Evolutionary conservation across 352 stramenopile genomes (phyloP), one percentile per base, ranked within the genome.

Genomic region (Phytophthora pseudosyringae): DNA sequence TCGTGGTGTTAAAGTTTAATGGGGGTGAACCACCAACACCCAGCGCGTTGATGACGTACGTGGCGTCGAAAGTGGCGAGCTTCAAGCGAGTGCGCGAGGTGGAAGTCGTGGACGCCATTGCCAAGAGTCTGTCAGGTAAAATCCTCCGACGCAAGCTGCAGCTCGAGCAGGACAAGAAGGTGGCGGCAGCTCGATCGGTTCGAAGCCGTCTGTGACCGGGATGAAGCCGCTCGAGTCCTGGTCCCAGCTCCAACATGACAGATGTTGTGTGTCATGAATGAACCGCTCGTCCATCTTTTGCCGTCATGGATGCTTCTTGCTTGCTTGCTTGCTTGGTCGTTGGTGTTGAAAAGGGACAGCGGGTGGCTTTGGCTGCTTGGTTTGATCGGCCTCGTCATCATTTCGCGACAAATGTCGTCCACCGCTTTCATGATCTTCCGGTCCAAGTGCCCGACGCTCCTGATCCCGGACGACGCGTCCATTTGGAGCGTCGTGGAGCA

Each of bases 41-140:
- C 9, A 28, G 66, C 9, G 47, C 52, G 25, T 31, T 86, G 29
- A 80, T 85, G 55, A 58, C 83, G 9, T 97, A 77, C 69, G 91
- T 98, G 3, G 86, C 85, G 39, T 74, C 77, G n/a, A 78, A 81
- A 60, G 90, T 98, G 28, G 80, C 88, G 16, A 70, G 75, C 0
- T 91, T 90, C 75, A 98, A 98, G 69, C 76, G 86, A 33, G 57
- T 98, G 5, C 76, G 86, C 47, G 83, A 87, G 15, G 81, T 98
- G 31, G 64, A 91, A 8, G 98, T 98, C 71, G 71, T 88, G 8
- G 80, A 94, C 44, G 64, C 53, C 35, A 96, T 98, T 54, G 92
- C 94, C 3, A 97, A 97, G 64, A 94, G 71, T 47, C 59, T 89
- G 2, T 91, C 83, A 28, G 93, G 93, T 3, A 98, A 98, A 75